Percentiles rank a stretch among this genome's conserved stretches.
phyloP scores from a whole-genome alignment of 140 eudicot genomes.

The Senecio squalidus region DNA sequence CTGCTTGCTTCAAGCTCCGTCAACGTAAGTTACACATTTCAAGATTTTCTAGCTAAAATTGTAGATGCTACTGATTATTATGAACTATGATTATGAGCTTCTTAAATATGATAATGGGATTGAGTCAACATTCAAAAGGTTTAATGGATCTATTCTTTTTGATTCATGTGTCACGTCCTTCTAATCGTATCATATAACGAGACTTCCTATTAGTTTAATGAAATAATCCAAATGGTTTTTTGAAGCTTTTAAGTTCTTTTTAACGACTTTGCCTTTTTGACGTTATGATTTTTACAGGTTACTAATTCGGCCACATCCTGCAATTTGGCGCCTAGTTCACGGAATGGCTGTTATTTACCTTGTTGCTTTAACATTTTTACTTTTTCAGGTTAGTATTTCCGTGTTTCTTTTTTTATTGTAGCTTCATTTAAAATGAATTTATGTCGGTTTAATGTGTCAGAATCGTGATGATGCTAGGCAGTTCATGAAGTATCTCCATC shows the following conservation, averaged over 20 bases:
- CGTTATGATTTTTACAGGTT: slow-evolving; percentile 48
- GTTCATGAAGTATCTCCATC: slow-evolving; percentile 92
- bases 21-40: slow-evolving; percentile 59
- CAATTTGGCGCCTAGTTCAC: slow-evolving; percentile 96
- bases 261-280: not conserved
- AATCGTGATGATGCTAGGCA: slow-evolving; percentile 97
- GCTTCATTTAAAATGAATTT: not conserved
- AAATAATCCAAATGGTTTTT: too few relatives aligned
- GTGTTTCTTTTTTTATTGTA: slow-evolving; percentile 9
- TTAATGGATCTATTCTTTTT: too few relatives aligned
- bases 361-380: slow-evolving; percentile 82
- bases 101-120: too few relatives aligned
- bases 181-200: too few relatives aligned
- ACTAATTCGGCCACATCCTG: slow-evolving; percentile 95
- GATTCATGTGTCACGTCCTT: too few relatives aligned
- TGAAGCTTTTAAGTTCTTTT: not conserved
- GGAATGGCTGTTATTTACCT: slow-evolving; percentile 96
- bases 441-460: slow-evolving; percentile 30
- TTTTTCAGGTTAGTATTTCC: slow-evolving; percentile 75
- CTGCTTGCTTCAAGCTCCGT: slow-evolving; percentile 97
- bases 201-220: not conserved
- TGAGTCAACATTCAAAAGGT: too few relatives aligned
- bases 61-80: too few relatives aligned
- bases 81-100: too few relatives aligned
- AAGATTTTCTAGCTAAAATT: not conserved